Conservation (phyloP, 176 grass and related monocot genomes). For the Lolium rigidum region DNA sequence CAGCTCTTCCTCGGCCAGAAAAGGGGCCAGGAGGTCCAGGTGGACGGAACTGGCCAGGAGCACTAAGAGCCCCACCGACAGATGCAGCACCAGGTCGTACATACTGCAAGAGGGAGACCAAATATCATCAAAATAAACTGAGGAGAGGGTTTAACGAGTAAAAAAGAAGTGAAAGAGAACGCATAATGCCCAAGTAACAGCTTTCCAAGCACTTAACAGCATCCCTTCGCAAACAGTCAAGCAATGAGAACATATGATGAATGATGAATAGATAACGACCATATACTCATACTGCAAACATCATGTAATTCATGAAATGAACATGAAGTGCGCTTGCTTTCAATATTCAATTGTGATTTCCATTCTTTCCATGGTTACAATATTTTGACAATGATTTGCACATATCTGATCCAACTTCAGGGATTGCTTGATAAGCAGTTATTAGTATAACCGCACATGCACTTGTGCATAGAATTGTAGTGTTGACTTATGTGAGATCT, state of each 20-base stretch:
- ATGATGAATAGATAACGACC: background rate
- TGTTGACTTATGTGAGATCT: conserved; percentile 8
- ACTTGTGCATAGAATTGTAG: conserved; percentile 8
- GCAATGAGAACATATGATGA: conserved; percentile 8
- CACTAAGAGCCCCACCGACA: conserved; percentile 59
- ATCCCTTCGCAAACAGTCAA: conserved; percentile 32
- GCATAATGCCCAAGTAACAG: conserved; percentile 12
- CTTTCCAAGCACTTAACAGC: conserved; percentile 21
- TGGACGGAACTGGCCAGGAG: conserved; percentile 69
- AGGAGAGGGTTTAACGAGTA: conserved; percentile 17
- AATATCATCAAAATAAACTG: conserved; percentile 36
- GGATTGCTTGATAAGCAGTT: background rate
- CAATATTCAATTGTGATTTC: too few species aligned
- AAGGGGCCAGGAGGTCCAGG: conserved; percentile 61
- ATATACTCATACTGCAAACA: conserved; percentile 27
- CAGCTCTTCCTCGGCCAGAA: conserved; percentile 83
- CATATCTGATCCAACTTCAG: conserved; percentile 18
- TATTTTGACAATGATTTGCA: conserved; percentile 33
- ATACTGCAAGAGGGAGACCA: conserved; percentile 66
- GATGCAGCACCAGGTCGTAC: conserved; percentile 76
- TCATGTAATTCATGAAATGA: background rate
- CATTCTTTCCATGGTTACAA: background rate
- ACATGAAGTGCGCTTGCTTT: conserved; percentile 13
- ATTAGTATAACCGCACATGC: too few species aligned
- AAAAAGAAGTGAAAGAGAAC: conserved; percentile 14